Evolutionary conservation across 2,329 filamentous ascomycete species (phyloP).

Genomic region (Penicillium paneum): DNA sequence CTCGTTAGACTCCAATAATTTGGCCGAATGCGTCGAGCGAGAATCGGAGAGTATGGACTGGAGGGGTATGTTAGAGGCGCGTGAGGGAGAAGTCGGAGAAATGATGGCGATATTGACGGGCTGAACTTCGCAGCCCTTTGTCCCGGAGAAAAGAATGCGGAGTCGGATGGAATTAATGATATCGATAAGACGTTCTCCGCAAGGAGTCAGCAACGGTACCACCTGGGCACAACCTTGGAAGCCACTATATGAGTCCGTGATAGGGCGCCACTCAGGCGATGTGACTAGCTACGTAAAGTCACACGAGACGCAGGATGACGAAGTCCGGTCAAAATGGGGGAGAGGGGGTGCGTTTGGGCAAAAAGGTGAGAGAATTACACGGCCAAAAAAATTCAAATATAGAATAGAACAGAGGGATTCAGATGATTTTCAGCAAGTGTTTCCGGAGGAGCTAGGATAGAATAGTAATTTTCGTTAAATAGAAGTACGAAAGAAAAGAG

Average conservation of each 20-base stretch:
- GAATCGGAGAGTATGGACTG: conserved; percentile 59
- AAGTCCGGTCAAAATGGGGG: neutral
- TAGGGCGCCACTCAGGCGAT: conserved; percentile 11
- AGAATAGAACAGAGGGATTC: neutral
- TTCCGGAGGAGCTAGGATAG: neutral
- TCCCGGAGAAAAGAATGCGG: conserved; percentile 3
- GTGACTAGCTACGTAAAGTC: conserved; percentile 13
- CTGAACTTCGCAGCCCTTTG: conserved; percentile 71
- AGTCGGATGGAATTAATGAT: conserved; percentile 2
- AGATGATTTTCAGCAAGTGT: neutral
- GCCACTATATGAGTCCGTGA: neutral
- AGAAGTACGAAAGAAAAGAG: neutral
- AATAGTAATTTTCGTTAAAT: neutral
- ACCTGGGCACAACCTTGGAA: neutral
- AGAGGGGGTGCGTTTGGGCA: conserved; percentile 2
- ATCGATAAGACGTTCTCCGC: conserved; percentile 8
- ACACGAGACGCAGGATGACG: conserved; percentile 19
- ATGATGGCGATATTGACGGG: conserved; percentile 77
- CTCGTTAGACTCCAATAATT: conserved; percentile 42
- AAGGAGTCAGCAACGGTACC: conserved; percentile 2
- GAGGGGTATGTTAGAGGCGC: conserved; percentile 76
- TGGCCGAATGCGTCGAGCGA: conserved; percentile 28
- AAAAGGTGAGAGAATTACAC: conserved; percentile 2
- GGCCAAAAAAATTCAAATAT: neutral
- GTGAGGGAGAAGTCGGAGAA: conserved; percentile 67